Conservation (phyloP, 345 rosid species). For the Camelina neglecta region DNA sequence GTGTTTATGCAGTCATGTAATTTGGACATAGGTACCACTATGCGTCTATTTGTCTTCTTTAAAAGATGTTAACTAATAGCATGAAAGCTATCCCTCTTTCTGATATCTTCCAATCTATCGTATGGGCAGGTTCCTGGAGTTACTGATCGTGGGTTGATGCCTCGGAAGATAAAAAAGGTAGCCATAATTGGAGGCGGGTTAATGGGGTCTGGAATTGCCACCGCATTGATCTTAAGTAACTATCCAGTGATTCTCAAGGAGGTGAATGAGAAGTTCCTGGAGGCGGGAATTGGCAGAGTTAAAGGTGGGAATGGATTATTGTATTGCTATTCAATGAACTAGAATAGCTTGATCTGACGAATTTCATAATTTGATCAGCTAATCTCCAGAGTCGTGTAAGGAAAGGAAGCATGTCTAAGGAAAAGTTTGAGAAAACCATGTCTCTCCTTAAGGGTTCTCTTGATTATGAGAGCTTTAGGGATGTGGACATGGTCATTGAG, state of each 20-base stretch:
- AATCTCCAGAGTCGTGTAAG: slow-evolving; percentile 89
- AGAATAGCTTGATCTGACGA: slow-evolving; percentile 32
- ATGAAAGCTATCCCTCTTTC: background rate
- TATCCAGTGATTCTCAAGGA: slow-evolving; percentile 87
- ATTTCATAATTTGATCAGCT: slow-evolving; percentile 52
- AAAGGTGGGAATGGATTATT: slow-evolving; percentile 55
- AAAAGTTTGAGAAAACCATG: slow-evolving; percentile 77
- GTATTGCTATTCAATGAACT: slow-evolving; percentile 29
- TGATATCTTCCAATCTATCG: slow-evolving; percentile 16
- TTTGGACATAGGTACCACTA: slow-evolving; percentile 22
- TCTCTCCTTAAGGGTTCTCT: slow-evolving; percentile 80
- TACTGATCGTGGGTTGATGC: slow-evolving; percentile 75
- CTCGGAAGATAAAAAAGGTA: slow-evolving; percentile 75
- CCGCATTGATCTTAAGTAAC: slow-evolving; percentile 79
- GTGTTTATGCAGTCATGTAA: slow-evolving; percentile 14
- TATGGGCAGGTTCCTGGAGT: slow-evolving; percentile 80
- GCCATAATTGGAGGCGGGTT: slow-evolving; percentile 96
- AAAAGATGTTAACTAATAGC: slow-evolving; percentile 4
- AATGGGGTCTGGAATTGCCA: slow-evolving; percentile 99
- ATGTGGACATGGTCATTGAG: slow-evolving; percentile 97
- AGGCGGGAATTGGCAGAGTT: slow-evolving; percentile 85
- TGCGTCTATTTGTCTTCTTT: background rate
- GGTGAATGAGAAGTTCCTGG: slow-evolving; percentile 85
- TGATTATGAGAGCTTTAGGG: slow-evolving; percentile 83
- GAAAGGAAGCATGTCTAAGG: slow-evolving; percentile 82